phyloP scores from a whole-genome alignment of 2,329 filamentous ascomycete genomes.

The Colletotrichum lindemuthianum region DNA sequence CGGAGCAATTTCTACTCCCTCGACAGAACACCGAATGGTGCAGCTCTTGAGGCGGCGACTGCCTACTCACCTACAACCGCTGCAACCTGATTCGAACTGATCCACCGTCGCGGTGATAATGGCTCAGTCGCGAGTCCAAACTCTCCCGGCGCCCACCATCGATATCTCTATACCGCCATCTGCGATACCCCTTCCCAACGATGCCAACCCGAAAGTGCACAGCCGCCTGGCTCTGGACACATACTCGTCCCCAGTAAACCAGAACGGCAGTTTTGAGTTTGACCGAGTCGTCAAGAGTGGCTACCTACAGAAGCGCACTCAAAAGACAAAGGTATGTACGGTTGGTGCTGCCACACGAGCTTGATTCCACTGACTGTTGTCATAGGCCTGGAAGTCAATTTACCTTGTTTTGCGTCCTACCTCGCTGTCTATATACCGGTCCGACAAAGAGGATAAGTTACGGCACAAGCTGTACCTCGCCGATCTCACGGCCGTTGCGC shows the following conservation, averaged over 20 bases:
- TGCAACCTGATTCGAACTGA: conserved; percentile 16
- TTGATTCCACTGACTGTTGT: conserved; percentile 9
- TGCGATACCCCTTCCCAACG: conserved; percentile 36
- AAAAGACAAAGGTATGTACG: conserved; percentile 84
- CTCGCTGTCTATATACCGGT: conserved; percentile 91
- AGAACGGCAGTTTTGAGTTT: conserved; percentile 95
- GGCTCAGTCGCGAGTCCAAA: conserved; percentile 32
- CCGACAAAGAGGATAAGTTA: conserved; percentile 88
- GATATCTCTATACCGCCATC: conserved; percentile 39
- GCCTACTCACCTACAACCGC: conserved; percentile 17
- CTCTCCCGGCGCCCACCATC: conserved; percentile 26
- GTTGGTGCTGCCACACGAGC: neutral
- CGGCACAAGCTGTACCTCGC: conserved; percentile 88
- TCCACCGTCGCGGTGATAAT: conserved; percentile 15
- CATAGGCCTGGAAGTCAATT: conserved; percentile 86
- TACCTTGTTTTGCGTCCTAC: conserved; percentile 92
- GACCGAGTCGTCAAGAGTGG: conserved; percentile 93
- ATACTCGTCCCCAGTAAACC: conserved; percentile 83
- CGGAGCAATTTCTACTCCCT: neutral
- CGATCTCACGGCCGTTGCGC: conserved; percentile 90
- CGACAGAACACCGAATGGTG: conserved; percentile 21
- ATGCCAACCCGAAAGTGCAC: conserved; percentile 44
- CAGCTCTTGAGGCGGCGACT: conserved; percentile 27
- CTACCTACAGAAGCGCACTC: conserved; percentile 85
- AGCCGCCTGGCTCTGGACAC: conserved; percentile 67